Percentiles rank a stretch among this genome's conserved stretches.
These are phyloP conservation scores for Cystoderma amianthinum DNA, from an alignment of 768 basidiomycete genomes.

Conservation along the genomic window DNA sequence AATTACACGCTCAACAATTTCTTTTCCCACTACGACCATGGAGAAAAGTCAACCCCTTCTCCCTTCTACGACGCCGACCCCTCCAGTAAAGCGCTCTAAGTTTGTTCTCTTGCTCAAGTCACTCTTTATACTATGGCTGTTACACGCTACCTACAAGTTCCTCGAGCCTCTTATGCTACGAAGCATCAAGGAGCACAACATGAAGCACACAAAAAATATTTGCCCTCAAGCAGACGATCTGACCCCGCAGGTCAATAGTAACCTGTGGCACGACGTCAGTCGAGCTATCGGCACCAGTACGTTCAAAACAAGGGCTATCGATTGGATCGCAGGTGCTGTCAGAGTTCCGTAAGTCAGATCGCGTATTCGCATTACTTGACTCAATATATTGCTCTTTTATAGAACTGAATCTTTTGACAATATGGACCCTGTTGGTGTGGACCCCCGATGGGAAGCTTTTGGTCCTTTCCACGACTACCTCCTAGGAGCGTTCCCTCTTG, in stretches of 20 bases:
- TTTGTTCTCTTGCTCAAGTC: too few species aligned
- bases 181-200: too few species aligned
- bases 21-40: too few species aligned
- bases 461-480: constrained; percentile 50
- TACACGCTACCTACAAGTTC: too few species aligned
- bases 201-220: too few species aligned
- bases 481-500: constrained; percentile 45
- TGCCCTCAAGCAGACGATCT: constrained; percentile 32
- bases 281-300: constrained; percentile 21
- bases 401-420: constrained; percentile 51
- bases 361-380: not conserved
- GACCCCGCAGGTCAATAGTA: constrained; percentile 30
- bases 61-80: too few species aligned
- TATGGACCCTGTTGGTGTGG: constrained; percentile 38
- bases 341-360: constrained; percentile 28
- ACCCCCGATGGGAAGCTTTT: constrained; percentile 51
- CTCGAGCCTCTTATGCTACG: too few species aligned
- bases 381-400: constrained; percentile 1
- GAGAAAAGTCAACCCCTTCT: too few species aligned
- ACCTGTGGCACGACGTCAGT: constrained; percentile 25
- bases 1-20: too few species aligned
- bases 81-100: too few species aligned
- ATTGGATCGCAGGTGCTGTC: constrained; percentile 45
- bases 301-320: constrained; percentile 33
- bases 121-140: too few species aligned